phyloP scores from a whole-genome alignment of 2,329 filamentous ascomycete species.

The Phialemoniopsis sp. region DNA sequence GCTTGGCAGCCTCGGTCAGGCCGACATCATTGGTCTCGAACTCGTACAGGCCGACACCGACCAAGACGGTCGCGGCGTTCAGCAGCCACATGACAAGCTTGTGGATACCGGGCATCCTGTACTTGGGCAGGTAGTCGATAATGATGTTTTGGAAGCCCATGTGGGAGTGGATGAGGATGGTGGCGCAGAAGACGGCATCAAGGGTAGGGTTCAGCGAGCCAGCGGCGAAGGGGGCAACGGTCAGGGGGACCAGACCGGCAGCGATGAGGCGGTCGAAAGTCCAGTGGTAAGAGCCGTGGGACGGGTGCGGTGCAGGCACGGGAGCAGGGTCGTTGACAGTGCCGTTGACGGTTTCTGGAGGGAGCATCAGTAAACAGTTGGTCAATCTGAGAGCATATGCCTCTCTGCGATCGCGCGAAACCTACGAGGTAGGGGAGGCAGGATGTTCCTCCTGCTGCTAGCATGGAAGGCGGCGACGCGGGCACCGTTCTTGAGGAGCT shows the following conservation, averaged over 20 bases:
- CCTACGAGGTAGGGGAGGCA: conserved; percentile 84
- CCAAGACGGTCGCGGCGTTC: conserved; percentile 72
- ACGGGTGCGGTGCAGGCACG: conserved; percentile 66
- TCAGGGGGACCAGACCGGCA: conserved; percentile 78
- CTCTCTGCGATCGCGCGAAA: conserved; percentile 12
- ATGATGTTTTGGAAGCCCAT: conserved; percentile 90
- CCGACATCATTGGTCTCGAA: conserved; percentile 99
- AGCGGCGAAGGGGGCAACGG: conserved; percentile 85
- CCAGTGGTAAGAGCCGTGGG: conserved; percentile 98
- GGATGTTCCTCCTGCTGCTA: conserved; percentile 67
- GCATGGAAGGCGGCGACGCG: conserved; percentile 83
- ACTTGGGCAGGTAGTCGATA: conserved; percentile 83
- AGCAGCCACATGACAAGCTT: conserved; percentile 73
- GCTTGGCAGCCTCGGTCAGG: conserved; percentile 82
- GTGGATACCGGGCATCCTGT: conserved; percentile 63
- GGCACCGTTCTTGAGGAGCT: conserved; percentile 30
- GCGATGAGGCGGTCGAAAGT: conserved; percentile 87
- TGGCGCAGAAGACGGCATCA: conserved; percentile 80
- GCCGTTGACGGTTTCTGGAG: conserved; percentile 4
- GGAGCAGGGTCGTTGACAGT: conserved; percentile 82
- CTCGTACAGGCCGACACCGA: conserved; percentile 89
- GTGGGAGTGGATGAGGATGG: conserved; percentile 88
- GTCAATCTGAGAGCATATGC: conserved; percentile 2
- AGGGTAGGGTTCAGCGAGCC: conserved; percentile 85
- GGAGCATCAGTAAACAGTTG: background rate